Evolutionary conservation across 345 rosid genomes (phyloP).

Genomic region (Pugionium cornutum): DNA sequence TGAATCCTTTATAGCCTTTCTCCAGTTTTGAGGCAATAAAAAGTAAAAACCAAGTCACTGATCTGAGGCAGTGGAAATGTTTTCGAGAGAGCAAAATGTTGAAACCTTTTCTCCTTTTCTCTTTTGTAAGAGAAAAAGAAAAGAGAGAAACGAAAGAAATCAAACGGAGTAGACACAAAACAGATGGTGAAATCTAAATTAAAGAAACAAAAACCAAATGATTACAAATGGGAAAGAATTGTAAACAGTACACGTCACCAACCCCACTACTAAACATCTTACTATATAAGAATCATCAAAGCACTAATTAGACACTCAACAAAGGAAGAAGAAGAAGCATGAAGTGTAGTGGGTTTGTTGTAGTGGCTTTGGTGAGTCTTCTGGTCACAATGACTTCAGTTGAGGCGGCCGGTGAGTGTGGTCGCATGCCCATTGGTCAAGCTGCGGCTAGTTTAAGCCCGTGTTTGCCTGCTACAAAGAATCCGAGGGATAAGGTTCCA

Average conservation of each 20-base stretch:
- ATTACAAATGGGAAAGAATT: slow-evolving; percentile 24
- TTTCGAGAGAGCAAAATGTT: not conserved
- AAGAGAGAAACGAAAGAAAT: slow-evolving; percentile 17
- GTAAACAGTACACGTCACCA: slow-evolving; percentile 28
- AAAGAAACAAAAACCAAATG: slow-evolving; percentile 32
- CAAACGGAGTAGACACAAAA: slow-evolving; percentile 5
- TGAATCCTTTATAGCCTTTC: too few relatives aligned
- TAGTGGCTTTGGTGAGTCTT: slow-evolving; percentile 38
- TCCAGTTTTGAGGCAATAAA: too few relatives aligned
- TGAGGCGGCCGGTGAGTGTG: slow-evolving; percentile 67
- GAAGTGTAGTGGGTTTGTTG: slow-evolving; percentile 31
- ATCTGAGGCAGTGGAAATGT: not conserved
- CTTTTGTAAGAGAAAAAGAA: too few relatives aligned
- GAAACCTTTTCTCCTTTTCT: not conserved
- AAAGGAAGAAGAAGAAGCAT: slow-evolving; percentile 25
- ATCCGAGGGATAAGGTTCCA: slow-evolving; percentile 52
- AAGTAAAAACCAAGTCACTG: too few relatives aligned
- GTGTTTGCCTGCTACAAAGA: slow-evolving; percentile 66
- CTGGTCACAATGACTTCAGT: slow-evolving; percentile 32
- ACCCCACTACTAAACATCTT: slow-evolving; percentile 40
- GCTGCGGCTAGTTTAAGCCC: slow-evolving; percentile 79
- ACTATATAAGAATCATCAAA: slow-evolving; percentile 32
- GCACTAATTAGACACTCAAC: slow-evolving; percentile 15
- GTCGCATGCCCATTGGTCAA: slow-evolving; percentile 60
- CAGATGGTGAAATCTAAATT: slow-evolving; percentile 40